Conservation (phyloP, 805 yeast species). For the Candida corydali region DNA sequence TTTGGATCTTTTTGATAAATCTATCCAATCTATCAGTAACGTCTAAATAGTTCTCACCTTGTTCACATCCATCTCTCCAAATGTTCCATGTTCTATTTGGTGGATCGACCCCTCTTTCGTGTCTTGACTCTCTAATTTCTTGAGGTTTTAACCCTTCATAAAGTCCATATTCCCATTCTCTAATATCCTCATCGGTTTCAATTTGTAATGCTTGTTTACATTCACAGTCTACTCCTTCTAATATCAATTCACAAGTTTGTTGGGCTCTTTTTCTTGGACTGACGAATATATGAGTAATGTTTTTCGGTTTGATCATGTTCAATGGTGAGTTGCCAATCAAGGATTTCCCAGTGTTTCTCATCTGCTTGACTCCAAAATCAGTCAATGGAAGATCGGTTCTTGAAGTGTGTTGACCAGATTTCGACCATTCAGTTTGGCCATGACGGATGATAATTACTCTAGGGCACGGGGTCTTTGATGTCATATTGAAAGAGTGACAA, state of each 20-base stretch:
- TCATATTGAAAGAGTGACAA: no score
- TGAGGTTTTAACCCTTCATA: slow-evolving; percentile 80
- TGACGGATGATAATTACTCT: slow-evolving; percentile 73
- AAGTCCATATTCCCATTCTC: slow-evolving; percentile 97
- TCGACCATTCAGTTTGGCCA: slow-evolving; percentile 96
- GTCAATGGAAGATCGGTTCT: slow-evolving; percentile 79
- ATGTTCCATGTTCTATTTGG: slow-evolving; percentile 59
- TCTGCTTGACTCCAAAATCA: slow-evolving; percentile 70
- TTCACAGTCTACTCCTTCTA: slow-evolving; percentile 30
- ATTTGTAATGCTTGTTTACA: slow-evolving; percentile 37
- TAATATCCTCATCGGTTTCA: slow-evolving; percentile 58
- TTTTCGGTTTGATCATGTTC: slow-evolving; percentile 57
- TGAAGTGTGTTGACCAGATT: slow-evolving; percentile 89
- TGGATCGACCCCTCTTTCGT: slow-evolving; percentile 47
- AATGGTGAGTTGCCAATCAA: slow-evolving; percentile 55
- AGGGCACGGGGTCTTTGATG: slow-evolving; percentile 42
- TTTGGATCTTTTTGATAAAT: slow-evolving; percentile 60
- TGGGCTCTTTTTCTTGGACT: slow-evolving; percentile 83
- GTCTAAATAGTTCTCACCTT: slow-evolving; percentile 69
- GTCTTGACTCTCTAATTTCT: slow-evolving; percentile 60
- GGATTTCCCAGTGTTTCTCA: slow-evolving; percentile 66
- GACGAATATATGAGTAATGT: slow-evolving; percentile 60
- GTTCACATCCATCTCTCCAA: slow-evolving; percentile 92
- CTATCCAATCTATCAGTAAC: slow-evolving; percentile 71
- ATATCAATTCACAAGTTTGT: slow-evolving; percentile 64